phyloP scores from a whole-genome alignment of 441 rosid species.

The Gossypium davidsonii region DNA sequence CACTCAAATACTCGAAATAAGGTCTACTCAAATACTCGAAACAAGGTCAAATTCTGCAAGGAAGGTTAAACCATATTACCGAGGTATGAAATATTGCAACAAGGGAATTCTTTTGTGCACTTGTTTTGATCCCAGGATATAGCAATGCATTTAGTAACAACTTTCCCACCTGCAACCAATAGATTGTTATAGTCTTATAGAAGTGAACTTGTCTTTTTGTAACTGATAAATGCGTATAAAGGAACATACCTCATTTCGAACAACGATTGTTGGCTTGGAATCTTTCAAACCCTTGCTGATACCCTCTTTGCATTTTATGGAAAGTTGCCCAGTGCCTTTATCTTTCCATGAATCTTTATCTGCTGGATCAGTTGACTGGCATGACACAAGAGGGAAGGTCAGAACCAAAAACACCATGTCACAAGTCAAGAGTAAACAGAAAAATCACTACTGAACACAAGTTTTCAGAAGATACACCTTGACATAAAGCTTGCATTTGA shows the following conservation, averaged over 20 bases:
- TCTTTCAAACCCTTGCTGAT: conserved; percentile 47
- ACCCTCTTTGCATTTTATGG: conserved; percentile 83
- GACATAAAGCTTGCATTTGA: conserved; percentile 92
- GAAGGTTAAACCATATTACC: conserved; percentile 37
- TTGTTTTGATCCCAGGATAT: conserved; percentile 85
- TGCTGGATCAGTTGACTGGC: conserved; percentile 54
- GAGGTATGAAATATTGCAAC: conserved; percentile 90
- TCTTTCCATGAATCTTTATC: conserved; percentile 92
- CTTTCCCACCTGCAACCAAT: conserved; percentile 62
- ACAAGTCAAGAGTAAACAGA: not conserved
- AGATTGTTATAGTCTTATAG: not conserved
- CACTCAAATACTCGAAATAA: not conserved
- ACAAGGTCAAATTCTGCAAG: not conserved
- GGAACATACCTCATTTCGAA: conserved; percentile 77
- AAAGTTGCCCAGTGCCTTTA: conserved; percentile 87
- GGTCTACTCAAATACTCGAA: not conserved
- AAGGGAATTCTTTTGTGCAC: conserved; percentile 64
- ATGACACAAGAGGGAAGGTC: conserved; percentile 3
- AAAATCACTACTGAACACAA: not conserved
- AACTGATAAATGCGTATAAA: not conserved
- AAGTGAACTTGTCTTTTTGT: not conserved
- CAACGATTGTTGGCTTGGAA: conserved; percentile 75
- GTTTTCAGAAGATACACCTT: conserved; percentile 44
- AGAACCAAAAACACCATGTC: not conserved
- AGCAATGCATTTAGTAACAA: conserved; percentile 80